Evolutionary conservation across 306 rosid species (phyloP), one percentile per base, ranked within the genome.

Genomic region (Rubus idaeus): DNA sequence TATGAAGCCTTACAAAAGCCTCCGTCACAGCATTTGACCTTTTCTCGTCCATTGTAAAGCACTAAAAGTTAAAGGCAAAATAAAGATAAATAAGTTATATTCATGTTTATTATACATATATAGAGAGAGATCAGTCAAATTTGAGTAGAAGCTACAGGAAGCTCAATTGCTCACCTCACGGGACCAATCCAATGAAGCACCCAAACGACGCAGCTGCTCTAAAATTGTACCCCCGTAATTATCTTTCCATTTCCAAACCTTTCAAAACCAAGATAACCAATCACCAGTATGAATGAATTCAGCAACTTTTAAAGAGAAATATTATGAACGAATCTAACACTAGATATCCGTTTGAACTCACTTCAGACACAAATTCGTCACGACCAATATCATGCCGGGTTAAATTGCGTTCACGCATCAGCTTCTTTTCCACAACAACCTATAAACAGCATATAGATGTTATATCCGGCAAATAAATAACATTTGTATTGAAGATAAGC

Each of bases 391-490:
- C 97, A 84, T 95, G 98, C 77, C 97, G 87, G 30, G 92, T 89
- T 66, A 86, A 82, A 6, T 86, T 50, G 12, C 68, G 83, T 83
- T 92, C 98, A 30, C 92, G 96, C 96, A 90, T 90, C 80, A 95
- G 76, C 91, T 90, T 92, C 89, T 95, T 95, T 86, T 95, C 98
- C 83, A 95, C 98, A 82, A 95, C 98, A 12, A 95, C 98, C 98
- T 95, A 77, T 17, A 55, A 65, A 68, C 6, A 62, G 23, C 40
- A 20, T 49, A 45, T 41, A 62, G 11, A 50, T n/a, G 69, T 42
- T 80, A 51, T 10, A 20, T 46, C 37, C 41, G 6, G 66, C 23
- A 7, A 71, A 52, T n/a, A 76, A 56, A 26, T 16, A 50, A 44
- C 18, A 50, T 42, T 40, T 41, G 2, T 16, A 41, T n/a, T 51